Evolutionary conservation across 441 rosid species (phyloP), one percentile per base, ranked within the genome.

Genomic region (Pelargonium fulgidum): DNA sequence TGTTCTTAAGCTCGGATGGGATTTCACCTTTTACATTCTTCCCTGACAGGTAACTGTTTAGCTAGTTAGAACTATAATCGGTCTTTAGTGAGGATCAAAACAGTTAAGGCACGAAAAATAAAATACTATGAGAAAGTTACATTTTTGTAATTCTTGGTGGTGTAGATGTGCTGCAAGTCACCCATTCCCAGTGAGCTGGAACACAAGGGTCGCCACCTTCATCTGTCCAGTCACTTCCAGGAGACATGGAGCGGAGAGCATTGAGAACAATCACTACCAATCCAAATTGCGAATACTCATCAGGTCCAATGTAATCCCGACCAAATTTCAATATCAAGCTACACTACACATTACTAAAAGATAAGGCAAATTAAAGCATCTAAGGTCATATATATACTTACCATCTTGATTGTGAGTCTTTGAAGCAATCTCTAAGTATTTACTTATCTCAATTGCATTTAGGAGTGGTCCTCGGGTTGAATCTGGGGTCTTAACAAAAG

Each of bases 151-250:
- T 80, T 85, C 97, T 87, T 70, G 97, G 93, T 29, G 93, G 88
- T 33, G 81, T 56, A n/a, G 85, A 82, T 70, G 80, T 74, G 83
- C 87, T 80, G 70, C 99, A 93, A 72, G 73, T 80, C 75, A 93
- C 81, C 99, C 97, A 88, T 9, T 84, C 86, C 96, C 96, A 91
- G 12, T 66, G 80, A 70, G 77, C 79, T 7, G 99, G 99, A 63
- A 89, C 80, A 75, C 99, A 93, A 52, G 99, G 99, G 81, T 93
- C 99, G 65, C 99, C 97, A 62, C 83, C 88, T 75, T 87, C 91
- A 69, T 81, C 85, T 20, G 80, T 76, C 87, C 85, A 82, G 72
- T 61, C 79, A 71, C 79, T 88, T 81, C 44, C 85, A 68, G 74
- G 72, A 20, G 87, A 80, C 85, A 84, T 72, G 59, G 70, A 72